A percentile compares a stretch with the other conserved stretches of the same genome.
These are phyloP conservation scores for Jacaranda copaia DNA, from an alignment of 257 asterid species.

Conservation along the genomic window DNA sequence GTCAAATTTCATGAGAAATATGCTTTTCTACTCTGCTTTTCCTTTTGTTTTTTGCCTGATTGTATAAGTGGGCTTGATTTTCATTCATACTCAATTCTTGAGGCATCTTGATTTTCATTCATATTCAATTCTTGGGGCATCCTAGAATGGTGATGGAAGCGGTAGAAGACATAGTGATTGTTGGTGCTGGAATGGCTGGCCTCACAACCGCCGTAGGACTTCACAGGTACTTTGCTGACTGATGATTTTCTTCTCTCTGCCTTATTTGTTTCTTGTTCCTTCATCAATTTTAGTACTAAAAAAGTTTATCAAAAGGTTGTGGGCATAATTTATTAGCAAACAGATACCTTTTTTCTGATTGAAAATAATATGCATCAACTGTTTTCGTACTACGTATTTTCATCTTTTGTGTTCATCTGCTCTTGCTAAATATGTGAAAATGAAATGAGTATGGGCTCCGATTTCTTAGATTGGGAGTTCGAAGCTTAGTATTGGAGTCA, in stretches of 20 bases:
- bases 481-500: conserved; percentile 60
- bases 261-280: too few species aligned
- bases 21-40: too few species aligned
- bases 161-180: conserved; percentile 46
- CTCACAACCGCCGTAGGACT: conserved; percentile 51
- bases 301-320: too few species aligned
- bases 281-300: too few species aligned
- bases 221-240: conserved; percentile 44
- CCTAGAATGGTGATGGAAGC: conserved; percentile 28
- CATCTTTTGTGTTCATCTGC: not conserved
- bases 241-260: too few species aligned
- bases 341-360: not conserved
- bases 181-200: conserved; percentile 59
- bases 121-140: not conserved
- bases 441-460: not conserved
- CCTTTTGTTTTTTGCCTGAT: too few species aligned
- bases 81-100: not conserved
- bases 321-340: too few species aligned
- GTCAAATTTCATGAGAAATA: too few species aligned
- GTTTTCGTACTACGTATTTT: not conserved
- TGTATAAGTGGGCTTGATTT: not conserved
- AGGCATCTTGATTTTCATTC: not conserved
- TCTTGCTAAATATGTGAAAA: not conserved
- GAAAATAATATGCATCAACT: not conserved
- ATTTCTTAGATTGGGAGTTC: conserved; percentile 46